Base-by-base conservation (phyloP, 1,139 yeast species). In the Groenewaldozyma sp. region DNA sequence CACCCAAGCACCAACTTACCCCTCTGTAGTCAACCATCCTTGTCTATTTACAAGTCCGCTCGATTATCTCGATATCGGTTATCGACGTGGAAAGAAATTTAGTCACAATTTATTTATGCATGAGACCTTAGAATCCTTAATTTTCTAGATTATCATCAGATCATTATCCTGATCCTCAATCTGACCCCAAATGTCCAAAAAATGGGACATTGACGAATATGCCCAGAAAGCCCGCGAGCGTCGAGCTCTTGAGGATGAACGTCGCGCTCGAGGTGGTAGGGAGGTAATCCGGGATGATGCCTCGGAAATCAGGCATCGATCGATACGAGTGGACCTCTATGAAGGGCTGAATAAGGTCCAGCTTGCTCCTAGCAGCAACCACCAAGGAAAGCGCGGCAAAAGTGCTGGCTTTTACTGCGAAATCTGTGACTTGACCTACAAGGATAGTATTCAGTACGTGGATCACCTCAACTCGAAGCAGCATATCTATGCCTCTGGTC, bases 331-430 rank as follows among this genome's bases (percentile, higher is more conserved):
- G 24, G 60, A 63, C 38, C 59, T 73, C 32, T 58, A 65, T 21
- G 62, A 63, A 28, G 67, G 67, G 35, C 46, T 73, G 38, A 73
- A 73, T 47, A 64, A 68, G 44, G 63, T 68, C 27, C 62, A 67
- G 6, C 58, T 76, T 26, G 71, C 68, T 3, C 63, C 70, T 1
- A 21, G 33, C 10, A 18, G 19, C 5, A 60, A 63, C 2, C 66
- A 70, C 6, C 62, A 75, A 1, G 58, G 62, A 2, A 65, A 63
- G 29, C 69, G 76, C 37, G 86, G 86, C 35, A 71, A 77, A 48
- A 82, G 76, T 14, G 76, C 82, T 48, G 95, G 95, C 2, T 87
- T 87, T 58, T 73, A 76, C 51, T 88, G 97, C 60, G 83, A 82
- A 14, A 63, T 76, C 2, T 88, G 97, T 58, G 75, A 80, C 50